Evolutionary conservation across 2,329 filamentous ascomycete genomes (phyloP), one percentile per base, ranked within the genome.

Genomic region (Ophiostoma sp.): DNA sequence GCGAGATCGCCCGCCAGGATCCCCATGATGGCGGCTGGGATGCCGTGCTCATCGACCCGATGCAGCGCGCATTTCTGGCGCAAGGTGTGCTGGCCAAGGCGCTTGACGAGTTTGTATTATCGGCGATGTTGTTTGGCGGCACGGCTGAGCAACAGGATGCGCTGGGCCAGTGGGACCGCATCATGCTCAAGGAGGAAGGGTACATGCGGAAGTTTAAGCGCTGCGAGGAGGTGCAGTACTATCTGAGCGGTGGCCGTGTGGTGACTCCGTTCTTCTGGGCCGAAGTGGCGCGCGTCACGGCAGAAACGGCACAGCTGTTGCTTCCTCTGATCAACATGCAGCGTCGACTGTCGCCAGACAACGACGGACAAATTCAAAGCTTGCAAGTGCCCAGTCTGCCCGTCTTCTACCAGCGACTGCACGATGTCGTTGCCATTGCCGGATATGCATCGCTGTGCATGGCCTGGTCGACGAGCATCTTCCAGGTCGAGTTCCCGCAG

Each of bases 71-170:
- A 72, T 81, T 78, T 75, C 75, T 85, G 28, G 78, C 82, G 19
- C 78, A 79, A 69, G 82, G 81, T 1, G 76, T 85, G 8, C 66
- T 85, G 11, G 78, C 78, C 2, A 81, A 82, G 77, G 76, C 82
- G 55, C 77, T 85, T 69, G 79, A 84, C 74, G 80, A 78, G 74
- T 78, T 79, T 22, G 81, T 85, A 36, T 83, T 83, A 72, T 79
- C 79, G 50, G 78, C 80, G 52, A 76, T 84, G 55, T 75, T 85
- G 0, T 85, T 85, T 73, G 83, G 84, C 39, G 83, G 80, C 4
- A 75, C 74, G 1, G n/a, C 77, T 3, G 2, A n/a, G 1, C 77
- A 79, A 72, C 75, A 75, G 63, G 39, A 71, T 0, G 78, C 80
- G 69, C 76, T 85, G 28, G 73, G 78, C 1, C 75, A 77, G 12